These are phyloP conservation scores for Trametes cinnabarina DNA, from an alignment of 768 basidiomycete species.

Conservation along the genomic window DNA sequence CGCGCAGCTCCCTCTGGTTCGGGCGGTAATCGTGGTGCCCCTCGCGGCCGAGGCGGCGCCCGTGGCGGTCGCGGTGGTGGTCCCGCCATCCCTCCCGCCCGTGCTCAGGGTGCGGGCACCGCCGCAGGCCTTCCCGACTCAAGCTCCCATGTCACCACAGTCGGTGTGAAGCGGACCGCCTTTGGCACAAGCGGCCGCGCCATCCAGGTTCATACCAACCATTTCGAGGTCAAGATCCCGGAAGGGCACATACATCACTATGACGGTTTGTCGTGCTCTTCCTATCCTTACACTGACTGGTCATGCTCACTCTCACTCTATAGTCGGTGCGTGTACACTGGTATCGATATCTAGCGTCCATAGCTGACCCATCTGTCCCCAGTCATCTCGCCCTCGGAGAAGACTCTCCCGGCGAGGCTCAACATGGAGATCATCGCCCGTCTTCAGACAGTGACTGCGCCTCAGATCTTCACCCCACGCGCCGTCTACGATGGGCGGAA, in stretches of 20 bases:
- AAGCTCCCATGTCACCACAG: constrained; percentile 43
- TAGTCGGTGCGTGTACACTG: constrained; percentile 20
- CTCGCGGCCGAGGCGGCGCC: constrained; percentile 22
- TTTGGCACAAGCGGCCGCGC: constrained; percentile 57
- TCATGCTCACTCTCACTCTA: background rate
- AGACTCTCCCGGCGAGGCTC: constrained; percentile 59
- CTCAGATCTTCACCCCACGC: constrained; percentile 67
- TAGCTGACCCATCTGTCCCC: constrained; percentile 2
- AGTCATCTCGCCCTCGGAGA: constrained; percentile 71
- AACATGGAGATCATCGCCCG: constrained; percentile 69
- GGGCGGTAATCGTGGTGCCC: constrained; percentile 14
- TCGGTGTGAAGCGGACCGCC: constrained; percentile 68
- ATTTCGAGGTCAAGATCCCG: constrained; percentile 61
- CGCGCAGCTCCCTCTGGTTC: constrained; percentile 21
- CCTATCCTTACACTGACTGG: background rate
- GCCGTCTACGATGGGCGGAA: constrained; percentile 80
- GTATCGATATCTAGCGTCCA: constrained; percentile 14
- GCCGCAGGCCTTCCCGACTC: constrained; percentile 30
- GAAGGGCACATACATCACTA: constrained; percentile 71
- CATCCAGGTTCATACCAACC: constrained; percentile 51
- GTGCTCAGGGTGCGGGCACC: constrained; percentile 25
- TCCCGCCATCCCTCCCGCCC: background rate
- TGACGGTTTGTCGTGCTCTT: constrained; percentile 52
- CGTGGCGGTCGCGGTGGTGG: background rate
- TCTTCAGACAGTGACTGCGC: constrained; percentile 57